Conservation (phyloP, 179 eudicot species). For the Spergularia azorica region DNA sequence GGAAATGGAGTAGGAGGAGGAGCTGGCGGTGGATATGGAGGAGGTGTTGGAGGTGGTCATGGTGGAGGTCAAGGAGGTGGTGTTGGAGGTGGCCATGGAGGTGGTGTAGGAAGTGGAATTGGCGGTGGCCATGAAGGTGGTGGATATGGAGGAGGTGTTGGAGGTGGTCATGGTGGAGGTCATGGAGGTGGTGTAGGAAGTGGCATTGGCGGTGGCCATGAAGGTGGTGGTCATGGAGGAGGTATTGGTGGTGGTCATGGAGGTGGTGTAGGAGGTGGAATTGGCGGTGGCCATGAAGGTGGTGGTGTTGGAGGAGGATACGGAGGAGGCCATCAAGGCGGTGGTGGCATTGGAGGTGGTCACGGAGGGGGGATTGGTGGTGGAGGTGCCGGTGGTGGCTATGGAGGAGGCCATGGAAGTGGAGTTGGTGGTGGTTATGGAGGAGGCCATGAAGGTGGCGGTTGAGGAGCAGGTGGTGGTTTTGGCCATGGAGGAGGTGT, state of each 20-base stretch:
- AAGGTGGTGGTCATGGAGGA: constrained; percentile 16
- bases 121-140: constrained; percentile 10
- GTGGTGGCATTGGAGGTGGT: constrained; percentile 11
- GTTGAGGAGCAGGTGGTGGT: constrained; percentile 15
- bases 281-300: constrained; percentile 19
- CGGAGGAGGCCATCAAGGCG: constrained; percentile 19
- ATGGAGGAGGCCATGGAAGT: constrained; percentile 2
- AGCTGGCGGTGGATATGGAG: background rate
- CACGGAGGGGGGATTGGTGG: constrained; percentile 11
- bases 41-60: background rate
- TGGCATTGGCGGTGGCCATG: constrained; percentile 9
- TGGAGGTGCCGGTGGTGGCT: constrained; percentile 10
- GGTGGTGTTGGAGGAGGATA: constrained; percentile 19
- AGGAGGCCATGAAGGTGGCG: background rate
- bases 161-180: constrained; percentile 16
- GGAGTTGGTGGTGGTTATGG: constrained; percentile 23
- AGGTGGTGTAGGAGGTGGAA: constrained; percentile 22
- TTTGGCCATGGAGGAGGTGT: constrained; percentile 7
- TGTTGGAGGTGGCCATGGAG: constrained; percentile 18
- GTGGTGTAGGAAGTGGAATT: constrained; percentile 17
- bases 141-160: constrained; percentile 10
- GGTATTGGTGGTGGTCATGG: constrained; percentile 15
- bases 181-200: constrained; percentile 11
- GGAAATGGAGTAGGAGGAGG: constrained; percentile 10
- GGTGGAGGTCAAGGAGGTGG: constrained; percentile 14